Percentiles rank a stretch among this genome's conserved stretches.
These are phyloP conservation scores for Thinopyrum elongatum DNA, from an alignment of 176 grass and related monocot species.

Conservation along the genomic window DNA sequence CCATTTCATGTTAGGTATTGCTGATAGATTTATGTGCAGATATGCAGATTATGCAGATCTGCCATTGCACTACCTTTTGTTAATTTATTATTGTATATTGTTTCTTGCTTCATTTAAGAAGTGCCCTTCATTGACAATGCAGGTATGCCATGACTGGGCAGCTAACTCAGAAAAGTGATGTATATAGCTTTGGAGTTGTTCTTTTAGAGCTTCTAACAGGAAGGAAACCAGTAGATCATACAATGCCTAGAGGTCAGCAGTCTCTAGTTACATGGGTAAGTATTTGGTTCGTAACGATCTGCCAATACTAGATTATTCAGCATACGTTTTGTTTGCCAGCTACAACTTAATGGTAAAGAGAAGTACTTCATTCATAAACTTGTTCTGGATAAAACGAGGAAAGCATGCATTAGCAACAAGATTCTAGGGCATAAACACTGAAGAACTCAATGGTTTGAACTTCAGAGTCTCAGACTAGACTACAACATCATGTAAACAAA, in stretches of 20 bases:
- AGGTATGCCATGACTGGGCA: slow-evolving; percentile 97
- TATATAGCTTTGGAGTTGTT: slow-evolving; percentile 96
- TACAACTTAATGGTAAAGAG: background rate
- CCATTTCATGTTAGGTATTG: background rate
- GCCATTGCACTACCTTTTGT: background rate
- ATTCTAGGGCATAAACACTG: background rate
- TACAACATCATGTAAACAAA: background rate
- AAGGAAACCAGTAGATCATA: slow-evolving; percentile 90
- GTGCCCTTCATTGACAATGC: slow-evolving; percentile 16
- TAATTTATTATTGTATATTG: background rate
- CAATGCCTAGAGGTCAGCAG: slow-evolving; percentile 93
- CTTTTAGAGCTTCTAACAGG: slow-evolving; percentile 91
- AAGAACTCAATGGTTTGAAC: background rate
- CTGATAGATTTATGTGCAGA: no score
- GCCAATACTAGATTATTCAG: background rate
- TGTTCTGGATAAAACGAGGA: background rate
- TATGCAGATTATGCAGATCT: no score
- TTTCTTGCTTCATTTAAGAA: background rate
- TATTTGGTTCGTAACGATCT: slow-evolving; percentile 15
- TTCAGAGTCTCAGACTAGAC: background rate
- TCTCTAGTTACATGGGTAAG: slow-evolving; percentile 96
- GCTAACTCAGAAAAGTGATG: slow-evolving; percentile 92
- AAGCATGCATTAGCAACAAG: background rate
- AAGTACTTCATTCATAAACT: slow-evolving; percentile 12
- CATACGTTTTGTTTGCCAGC: background rate